A percentile compares a stretch with the other conserved stretches of the same genome.
phyloP scores from a whole-genome alignment of 1,284 basidiomycete genomes.

The Ustilago shanxiensis region DNA sequence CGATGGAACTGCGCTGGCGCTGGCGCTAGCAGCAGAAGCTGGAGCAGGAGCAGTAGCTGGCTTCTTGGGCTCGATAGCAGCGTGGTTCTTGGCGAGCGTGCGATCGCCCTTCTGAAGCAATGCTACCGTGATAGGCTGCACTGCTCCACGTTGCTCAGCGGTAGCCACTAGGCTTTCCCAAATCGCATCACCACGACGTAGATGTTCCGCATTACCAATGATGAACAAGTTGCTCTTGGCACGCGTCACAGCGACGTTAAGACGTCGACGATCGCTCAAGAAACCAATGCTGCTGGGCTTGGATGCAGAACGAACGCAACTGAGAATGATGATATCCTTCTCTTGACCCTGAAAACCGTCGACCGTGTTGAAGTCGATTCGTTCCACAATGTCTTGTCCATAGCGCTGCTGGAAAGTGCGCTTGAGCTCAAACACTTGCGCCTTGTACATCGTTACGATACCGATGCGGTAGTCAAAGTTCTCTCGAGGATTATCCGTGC shows the following conservation, averaged over 20 bases:
- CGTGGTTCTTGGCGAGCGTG: constrained; percentile 37
- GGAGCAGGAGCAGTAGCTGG: background rate
- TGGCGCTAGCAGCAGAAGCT: background rate
- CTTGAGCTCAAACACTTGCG: constrained; percentile 85
- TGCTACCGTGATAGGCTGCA: constrained; percentile 41
- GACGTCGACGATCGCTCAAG: constrained; percentile 67
- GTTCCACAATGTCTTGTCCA: constrained; percentile 77
- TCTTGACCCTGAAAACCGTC: constrained; percentile 99
- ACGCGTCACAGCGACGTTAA: constrained; percentile 94
- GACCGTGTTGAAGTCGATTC: constrained; percentile 95
- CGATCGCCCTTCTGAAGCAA: constrained; percentile 41
- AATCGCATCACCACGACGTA: constrained; percentile 78
- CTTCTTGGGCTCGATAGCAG: constrained; percentile 18
- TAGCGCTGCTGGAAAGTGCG: constrained; percentile 80
- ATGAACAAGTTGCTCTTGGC: constrained; percentile 94
- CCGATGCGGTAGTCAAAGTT: constrained; percentile 86
- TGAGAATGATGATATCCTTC: constrained; percentile 99
- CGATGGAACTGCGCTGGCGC: background rate
- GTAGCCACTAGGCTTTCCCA: constrained; percentile 57
- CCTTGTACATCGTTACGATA: constrained; percentile 94
- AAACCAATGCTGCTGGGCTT: constrained; percentile 79
- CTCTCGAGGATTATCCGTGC: constrained; percentile 73
- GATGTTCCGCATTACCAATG: constrained; percentile 86
- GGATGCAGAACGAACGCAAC: constrained; percentile 87
- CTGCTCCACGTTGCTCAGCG: constrained; percentile 44